A percentile compares a stretch with the other conserved stretches of the same genome.
phyloP scores from a whole-genome alignment of 2,329 filamentous ascomycete genomes.

The Sodiomyces alkalinus region DNA sequence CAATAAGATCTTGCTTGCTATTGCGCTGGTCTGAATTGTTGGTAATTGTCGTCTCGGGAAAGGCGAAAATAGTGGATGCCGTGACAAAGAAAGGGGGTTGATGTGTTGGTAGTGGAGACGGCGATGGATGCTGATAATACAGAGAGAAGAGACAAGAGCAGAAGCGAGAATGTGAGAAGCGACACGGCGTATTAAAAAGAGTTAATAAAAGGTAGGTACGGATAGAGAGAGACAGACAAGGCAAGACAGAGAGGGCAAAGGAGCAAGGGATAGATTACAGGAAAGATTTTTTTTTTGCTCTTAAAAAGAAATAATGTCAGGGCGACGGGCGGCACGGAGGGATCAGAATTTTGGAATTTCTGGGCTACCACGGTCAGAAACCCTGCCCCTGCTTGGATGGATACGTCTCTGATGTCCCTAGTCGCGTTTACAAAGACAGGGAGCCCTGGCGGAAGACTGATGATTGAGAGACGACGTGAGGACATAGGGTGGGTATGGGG shows the following conservation, averaged over 20 bases:
- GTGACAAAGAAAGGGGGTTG: neutral
- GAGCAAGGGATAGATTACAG: conserved; percentile 1
- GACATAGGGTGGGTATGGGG: no score
- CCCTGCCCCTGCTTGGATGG: no score
- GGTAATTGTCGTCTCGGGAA: conserved; percentile 3
- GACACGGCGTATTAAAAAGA: neutral
- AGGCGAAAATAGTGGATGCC: neutral
- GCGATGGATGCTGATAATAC: no score
- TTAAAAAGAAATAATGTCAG: conserved; percentile 1
- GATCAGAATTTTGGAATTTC: conserved; percentile 1
- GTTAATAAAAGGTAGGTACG: no score
- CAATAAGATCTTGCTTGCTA: no score
- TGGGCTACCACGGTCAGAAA: no score
- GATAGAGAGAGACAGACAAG: no score
- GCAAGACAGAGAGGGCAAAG: neutral
- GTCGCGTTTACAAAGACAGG: no score
- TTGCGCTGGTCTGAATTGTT: no score
- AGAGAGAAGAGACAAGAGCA: neutral
- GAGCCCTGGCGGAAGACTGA: no score
- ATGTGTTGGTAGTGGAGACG: neutral
- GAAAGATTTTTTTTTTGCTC: neutral
- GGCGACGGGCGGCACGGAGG: neutral
- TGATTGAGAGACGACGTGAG: no score
- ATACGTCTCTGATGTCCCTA: no score
- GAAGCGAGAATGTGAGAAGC: neutral